Percentiles rank a stretch among this genome's conserved stretches.
Conservation (phyloP, 1,284 basidiomycete species). For the Ustilago loliicola region DNA sequence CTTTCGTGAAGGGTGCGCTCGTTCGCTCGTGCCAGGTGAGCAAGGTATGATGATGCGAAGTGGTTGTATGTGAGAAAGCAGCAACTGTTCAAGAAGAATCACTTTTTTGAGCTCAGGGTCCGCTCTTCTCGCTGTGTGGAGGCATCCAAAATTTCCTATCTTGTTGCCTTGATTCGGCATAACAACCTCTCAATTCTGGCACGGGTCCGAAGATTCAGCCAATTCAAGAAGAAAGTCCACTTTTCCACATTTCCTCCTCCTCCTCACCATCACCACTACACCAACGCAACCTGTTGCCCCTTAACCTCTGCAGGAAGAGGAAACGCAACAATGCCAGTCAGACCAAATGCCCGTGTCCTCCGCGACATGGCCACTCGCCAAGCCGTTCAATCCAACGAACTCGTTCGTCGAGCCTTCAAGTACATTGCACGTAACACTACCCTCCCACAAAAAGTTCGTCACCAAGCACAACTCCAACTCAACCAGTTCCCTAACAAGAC, state of each 20-base stretch:
- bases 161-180: neutral
- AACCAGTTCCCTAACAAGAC: slow-evolving; percentile 87
- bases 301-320: neutral
- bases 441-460: slow-evolving; percentile 78
- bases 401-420: slow-evolving; percentile 68
- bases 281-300: too few species aligned
- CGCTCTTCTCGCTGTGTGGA: slow-evolving; percentile 13
- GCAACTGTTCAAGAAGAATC: neutral
- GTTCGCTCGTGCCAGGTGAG: neutral
- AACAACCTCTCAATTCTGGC: slow-evolving; percentile 2
- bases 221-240: slow-evolving; percentile 10
- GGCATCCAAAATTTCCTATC: neutral
- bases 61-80: neutral
- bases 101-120: slow-evolving; percentile 12
- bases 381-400: slow-evolving; percentile 68
- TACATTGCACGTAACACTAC: slow-evolving; percentile 69
- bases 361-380: slow-evolving; percentile 68
- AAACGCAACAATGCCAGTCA: slow-evolving; percentile 48
- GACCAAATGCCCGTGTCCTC: slow-evolving; percentile 61
- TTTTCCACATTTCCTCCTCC: neutral
- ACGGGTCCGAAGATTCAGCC: slow-evolving; percentile 15
- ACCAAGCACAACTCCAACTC: slow-evolving; percentile 94
- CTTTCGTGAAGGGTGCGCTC: too few species aligned
- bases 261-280: slow-evolving; percentile 1
- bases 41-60: neutral